phyloP scores from a whole-genome alignment of 2,329 filamentous ascomycete species.

The Botryotinia globosa region DNA sequence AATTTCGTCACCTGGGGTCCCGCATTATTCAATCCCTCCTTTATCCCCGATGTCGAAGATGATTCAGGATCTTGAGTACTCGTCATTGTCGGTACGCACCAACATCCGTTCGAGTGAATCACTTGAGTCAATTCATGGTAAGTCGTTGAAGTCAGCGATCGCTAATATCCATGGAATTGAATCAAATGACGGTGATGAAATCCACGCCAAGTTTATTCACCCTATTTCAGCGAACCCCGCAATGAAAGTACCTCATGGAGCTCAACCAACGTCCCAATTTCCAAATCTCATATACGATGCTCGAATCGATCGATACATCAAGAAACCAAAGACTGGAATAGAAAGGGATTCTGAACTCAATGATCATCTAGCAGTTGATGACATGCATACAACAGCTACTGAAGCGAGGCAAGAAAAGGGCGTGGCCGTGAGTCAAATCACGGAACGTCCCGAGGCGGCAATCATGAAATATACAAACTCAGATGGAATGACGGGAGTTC shows the following conservation, averaged over 20 bases:
- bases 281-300: neutral
- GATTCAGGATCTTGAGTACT: neutral
- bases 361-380: neutral
- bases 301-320: neutral
- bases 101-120: neutral
- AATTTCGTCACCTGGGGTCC: neutral
- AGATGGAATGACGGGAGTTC: neutral
- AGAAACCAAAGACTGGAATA: neutral
- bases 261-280: neutral
- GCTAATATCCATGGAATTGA: neutral
- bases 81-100: too few relatives aligned
- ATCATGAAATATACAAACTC: neutral
- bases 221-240: neutral
- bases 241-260: neutral
- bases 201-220: neutral
- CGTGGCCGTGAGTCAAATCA: neutral
- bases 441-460: neutral
- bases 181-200: neutral
- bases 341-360: neutral
- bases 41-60: constrained; percentile 2
- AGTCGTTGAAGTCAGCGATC: neutral
- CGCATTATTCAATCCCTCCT: too few relatives aligned
- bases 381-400: neutral
- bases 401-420: neutral
- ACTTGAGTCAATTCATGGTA: neutral